These are phyloP conservation scores for Sphaerulina musiva DNA, from an alignment of 2,329 filamentous ascomycete species.

Conservation along the genomic window DNA sequence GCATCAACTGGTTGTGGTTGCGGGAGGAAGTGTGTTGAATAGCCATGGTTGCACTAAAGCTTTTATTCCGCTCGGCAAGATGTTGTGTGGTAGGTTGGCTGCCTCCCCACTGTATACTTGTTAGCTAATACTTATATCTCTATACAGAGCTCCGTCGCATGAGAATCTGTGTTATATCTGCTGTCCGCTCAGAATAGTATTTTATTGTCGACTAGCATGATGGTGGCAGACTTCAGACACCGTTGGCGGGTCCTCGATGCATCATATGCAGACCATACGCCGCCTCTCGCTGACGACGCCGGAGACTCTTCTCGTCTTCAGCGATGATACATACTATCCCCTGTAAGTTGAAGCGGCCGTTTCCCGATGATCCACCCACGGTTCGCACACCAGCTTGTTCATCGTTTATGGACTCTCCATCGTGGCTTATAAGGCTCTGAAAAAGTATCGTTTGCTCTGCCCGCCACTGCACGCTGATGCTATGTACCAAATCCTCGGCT, in stretches of 20 bases:
- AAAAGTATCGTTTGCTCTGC: no score
- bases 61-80: neutral
- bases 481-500: no score
- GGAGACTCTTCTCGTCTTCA: neutral
- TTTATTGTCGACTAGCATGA: neutral
- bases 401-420: no score
- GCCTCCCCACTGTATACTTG: neutral
- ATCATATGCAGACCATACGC: neutral
- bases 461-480: no score
- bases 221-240: conserved; percentile 1
- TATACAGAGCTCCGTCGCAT: neutral
- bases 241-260: neutral
- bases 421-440: no score
- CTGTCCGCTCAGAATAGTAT: neutral
- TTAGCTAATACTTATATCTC: neutral
- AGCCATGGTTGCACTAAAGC: conserved; percentile 6
- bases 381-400: no score
- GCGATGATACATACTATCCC: neutral
- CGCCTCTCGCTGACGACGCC: neutral
- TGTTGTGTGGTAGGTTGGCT: neutral
- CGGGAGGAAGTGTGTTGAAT: neutral
- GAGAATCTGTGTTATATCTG: neutral
- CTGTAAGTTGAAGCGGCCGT: no score
- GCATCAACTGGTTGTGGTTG: neutral
- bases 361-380: no score